Conservation (phyloP, 2,329 filamentous ascomycete genomes). For the Cladosporium austrohemisphaericum region DNA sequence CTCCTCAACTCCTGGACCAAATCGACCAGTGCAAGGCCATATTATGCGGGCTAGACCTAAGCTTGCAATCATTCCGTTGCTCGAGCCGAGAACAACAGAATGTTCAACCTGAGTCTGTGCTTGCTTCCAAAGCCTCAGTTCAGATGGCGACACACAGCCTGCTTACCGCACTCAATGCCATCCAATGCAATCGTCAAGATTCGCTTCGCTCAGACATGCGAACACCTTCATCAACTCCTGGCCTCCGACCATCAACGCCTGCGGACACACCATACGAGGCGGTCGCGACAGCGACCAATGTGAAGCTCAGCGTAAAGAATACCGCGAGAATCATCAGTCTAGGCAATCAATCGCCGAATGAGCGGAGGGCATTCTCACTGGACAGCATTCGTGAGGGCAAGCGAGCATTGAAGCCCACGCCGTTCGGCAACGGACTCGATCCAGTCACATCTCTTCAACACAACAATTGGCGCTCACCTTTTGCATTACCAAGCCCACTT, state of each 20-base stretch:
- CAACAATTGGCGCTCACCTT: neutral
- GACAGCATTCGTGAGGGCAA: neutral
- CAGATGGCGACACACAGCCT: neutral
- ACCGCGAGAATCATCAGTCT: neutral
- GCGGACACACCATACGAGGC: too few species aligned
- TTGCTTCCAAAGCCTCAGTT: neutral
- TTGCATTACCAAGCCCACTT: neutral
- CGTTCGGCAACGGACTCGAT: too few species aligned
- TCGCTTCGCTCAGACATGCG: too few species aligned
- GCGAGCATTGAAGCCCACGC: neutral
- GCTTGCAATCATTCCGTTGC: neutral
- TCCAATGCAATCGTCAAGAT: too few species aligned
- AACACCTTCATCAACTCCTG: too few species aligned
- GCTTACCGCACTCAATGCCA: neutral
- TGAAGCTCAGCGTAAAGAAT: neutral
- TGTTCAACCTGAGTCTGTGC: neutral
- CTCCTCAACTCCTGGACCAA: neutral
- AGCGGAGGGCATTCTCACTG: neutral
- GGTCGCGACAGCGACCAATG: neutral
- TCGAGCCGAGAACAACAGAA: neutral
- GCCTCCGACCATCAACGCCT: neutral
- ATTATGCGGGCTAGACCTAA: conserved; percentile 1
- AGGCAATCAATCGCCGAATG: neutral
- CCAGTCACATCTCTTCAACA: neutral
- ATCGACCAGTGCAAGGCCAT: conserved; percentile 1